Base-by-base conservation (phyloP, 129 eudicot species). In the Centaurea solstitialis region DNA sequence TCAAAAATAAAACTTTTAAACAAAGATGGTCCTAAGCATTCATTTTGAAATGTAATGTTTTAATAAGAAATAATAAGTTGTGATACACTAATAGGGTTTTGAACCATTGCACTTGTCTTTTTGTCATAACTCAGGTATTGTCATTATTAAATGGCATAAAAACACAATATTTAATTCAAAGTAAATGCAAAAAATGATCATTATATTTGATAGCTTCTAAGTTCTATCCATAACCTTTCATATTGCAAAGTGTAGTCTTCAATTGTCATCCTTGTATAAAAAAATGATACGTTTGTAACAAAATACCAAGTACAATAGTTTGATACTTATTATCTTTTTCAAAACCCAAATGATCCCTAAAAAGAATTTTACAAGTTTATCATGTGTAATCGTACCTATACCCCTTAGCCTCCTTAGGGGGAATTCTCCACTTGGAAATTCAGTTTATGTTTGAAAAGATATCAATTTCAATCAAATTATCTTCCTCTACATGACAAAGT, bases 391-490 rank as follows among this genome's bases (percentile, higher is more conserved):
- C 68, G 65, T 70, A 77, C 77, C 81, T 62, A 79, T 50, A 41
- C 40, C 69, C 17, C 57, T 9, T 18, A 15, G 47, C 7, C 28
- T 59, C 13, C 8, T 69, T 2, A 66, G 62, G 38, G 28, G n/a
- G 70, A 26, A 64, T 24, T 5, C 20, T 6, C 72, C 72, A 28
- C 82, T 83, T 81, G 73, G 7, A 81, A 86, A 71, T 70, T 80
- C 87, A 73, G 76, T 18, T 30, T 76, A 79, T 85, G 26, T 59
- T 62, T 17, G 82, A 76, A 39, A 79, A 87, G 68, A 95, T 81
- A 67, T 95, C 89, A 70, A 95, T 92, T 80, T 95, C 99, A 24
- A 95, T 95, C 75, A 92, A 76, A 83, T 85, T 92, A 37, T 94
- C 99, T 76, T 95, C 98, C n/a, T 94, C 98, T 12, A n/a, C 85